Base-by-base conservation (phyloP, 1,139 yeast genomes). In the Scheffersomyces stambukii region DNA sequence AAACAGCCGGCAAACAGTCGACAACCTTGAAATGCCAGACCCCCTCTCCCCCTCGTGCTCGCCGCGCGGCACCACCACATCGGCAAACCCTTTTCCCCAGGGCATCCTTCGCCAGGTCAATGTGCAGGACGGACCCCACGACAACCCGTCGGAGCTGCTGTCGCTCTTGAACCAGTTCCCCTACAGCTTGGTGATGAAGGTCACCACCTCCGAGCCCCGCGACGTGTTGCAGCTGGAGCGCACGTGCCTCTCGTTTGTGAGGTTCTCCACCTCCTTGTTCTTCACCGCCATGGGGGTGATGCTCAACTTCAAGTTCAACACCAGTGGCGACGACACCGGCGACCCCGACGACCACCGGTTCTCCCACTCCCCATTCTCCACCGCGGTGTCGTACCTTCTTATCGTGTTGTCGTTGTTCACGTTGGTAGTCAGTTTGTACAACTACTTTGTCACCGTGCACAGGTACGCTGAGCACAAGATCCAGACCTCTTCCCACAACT, bases 191-290 rank as follows among this genome's bases (percentile, higher is more conserved):
- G 46, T 67, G 3, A 45, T 75, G 30, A 59, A 63, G 18, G 64
- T 74, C 19, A 53, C 62, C 6, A 57, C 72, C 4, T 70, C 77
- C 2, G 78, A 77, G 35, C 81, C 83, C 0, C 53, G 83, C 31
- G 84, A 77, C 48, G 75, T 75, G 14, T 51, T 77, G 10, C 81
- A 76, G 56, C 70, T 72, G 34, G 84, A 77, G 44, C 50, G 82
- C 25, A 75, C 82, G 0, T 62, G 77, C 17, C 52, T 77, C 8
- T 59, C 75, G 17, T 72, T 76, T 51, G 52, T 75, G 28, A 59
- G 77, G 32, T 72, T 76, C 40, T 52, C 79, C 1, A 54, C 70
- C 1, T 59, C 76, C 1, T 52, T 77, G 9, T 61, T 70, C 30
- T 55, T 77, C 23, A 60, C 77, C 2, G 69, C 81, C 1, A 52